Evolutionary conservation across 352 stramenopile genomes (phyloP).

Genomic region (Pythium dissotocum): DNA sequence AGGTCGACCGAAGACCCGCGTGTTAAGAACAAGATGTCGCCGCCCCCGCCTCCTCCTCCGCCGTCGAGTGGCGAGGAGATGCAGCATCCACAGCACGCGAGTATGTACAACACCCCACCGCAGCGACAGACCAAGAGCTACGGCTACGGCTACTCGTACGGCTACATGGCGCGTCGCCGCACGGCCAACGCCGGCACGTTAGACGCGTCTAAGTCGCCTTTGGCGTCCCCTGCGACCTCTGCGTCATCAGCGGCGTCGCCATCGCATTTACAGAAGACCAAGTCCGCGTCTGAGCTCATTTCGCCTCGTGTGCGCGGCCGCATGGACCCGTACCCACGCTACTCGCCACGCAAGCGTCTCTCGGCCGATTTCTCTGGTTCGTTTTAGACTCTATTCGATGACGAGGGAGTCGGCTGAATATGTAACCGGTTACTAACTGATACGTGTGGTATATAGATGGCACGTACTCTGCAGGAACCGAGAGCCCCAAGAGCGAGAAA

Average conservation of each 20-base stretch:
- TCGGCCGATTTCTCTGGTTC: conserved; percentile 27
- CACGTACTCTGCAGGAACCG: conserved; percentile 35
- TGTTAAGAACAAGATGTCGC: conserved; percentile 7
- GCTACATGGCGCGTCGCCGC: neutral
- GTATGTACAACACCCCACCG: conserved; percentile 12
- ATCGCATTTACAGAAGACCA: conserved; percentile 16
- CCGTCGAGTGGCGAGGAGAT: conserved; percentile 12
- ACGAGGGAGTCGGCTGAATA: no score
- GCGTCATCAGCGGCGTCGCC: conserved; percentile 17
- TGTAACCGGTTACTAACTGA: conserved; percentile 1
- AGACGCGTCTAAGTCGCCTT: conserved; percentile 1
- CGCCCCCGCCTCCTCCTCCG: conserved; percentile 12
- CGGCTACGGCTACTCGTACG: conserved; percentile 8
- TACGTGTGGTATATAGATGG: conserved; percentile 22
- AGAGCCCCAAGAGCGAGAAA: conserved; percentile 41
- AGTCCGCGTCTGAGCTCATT: conserved; percentile 6
- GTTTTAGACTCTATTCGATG: neutral
- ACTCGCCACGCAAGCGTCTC: conserved; percentile 29
- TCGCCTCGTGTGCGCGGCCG: conserved; percentile 21
- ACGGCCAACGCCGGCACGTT: neutral
- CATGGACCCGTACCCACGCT: conserved; percentile 27
- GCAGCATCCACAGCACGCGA: conserved; percentile 1
- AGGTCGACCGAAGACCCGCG: conserved; percentile 17
- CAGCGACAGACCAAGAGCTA: conserved; percentile 14
- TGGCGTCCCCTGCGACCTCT: conserved; percentile 12